Base-by-base conservation (phyloP, 129 eudicot genomes). In the Heracleum sosnowskyi region DNA sequence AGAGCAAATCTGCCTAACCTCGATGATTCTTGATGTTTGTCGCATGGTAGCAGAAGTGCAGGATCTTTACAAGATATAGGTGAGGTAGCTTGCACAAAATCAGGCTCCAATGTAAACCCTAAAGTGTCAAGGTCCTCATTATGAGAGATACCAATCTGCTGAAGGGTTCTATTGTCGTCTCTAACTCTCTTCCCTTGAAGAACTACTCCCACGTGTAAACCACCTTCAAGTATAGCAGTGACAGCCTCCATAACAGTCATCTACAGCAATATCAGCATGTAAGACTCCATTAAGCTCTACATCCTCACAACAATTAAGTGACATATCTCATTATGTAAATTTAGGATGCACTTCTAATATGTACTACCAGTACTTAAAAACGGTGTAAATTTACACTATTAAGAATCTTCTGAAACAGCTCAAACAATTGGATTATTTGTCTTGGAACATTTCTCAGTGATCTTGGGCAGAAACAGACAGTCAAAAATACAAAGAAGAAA, bases 81-180 rank as follows among this genome's bases (percentile, higher is more conserved):
- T 49, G 86, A 79, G 74, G 90, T 81, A 78, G 78, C 80, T 78
- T 79, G 82, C 0, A 84, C 70, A 73, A 88, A 86, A 85, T 75
- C 85, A 17, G 99, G 97, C 85, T 96, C 99, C 78, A 96, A 79
- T 13, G 82, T 82, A 86, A 96, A 96, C 69, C 90, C 97, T 53
- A 96, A 83, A 60, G 82, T 83, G 72, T 83, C 83, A 28, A 90
- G 89, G 84, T 90, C 86, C 66, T 82, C 83, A 62, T 84, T 83
- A 17, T 79, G 79, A 41, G 90, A 86, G 76, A 96, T 86, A 2
- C 99, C 97, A 71, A 93, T 88, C 83, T 96, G 90, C 80, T 85
- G 93, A 81, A 96, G 66, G 15, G 97, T 96, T 84, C 88, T 86
- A 73, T 81, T 87, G 83, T 96, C 99, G 80, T 96, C 99, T 81